Percentiles rank a stretch among this genome's conserved stretches.
phyloP scores from a whole-genome alignment of 768 basidiomycete genomes.

The Gymnopilus dilepis region DNA sequence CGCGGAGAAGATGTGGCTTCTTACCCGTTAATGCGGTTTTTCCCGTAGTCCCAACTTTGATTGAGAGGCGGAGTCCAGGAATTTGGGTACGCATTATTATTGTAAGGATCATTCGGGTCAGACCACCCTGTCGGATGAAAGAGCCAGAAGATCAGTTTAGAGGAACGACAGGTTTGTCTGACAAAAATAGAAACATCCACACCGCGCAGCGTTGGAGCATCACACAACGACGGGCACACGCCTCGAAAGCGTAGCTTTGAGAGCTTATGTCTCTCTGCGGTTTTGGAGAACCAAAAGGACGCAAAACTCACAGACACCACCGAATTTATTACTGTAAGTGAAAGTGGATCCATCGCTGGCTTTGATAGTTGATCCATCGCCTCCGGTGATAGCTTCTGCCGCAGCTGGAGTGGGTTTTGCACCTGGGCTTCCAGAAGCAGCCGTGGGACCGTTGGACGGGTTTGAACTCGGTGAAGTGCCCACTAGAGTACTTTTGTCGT shows the following conservation, averaged over 20 bases:
- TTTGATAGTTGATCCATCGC: slow-evolving; percentile 70
- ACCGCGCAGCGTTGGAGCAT: background rate
- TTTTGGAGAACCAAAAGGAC: slow-evolving; percentile 5
- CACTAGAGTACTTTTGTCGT: slow-evolving; percentile 11
- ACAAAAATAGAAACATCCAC: slow-evolving; percentile 7
- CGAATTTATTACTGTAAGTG: slow-evolving; percentile 79
- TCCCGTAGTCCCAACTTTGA: slow-evolving; percentile 72
- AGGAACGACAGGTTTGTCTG: background rate
- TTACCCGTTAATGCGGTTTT: slow-evolving; percentile 52
- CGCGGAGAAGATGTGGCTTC: background rate
- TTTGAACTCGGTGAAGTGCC: slow-evolving; percentile 10
- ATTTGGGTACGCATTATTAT: slow-evolving; percentile 75
- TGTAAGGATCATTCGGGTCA: slow-evolving; percentile 77
- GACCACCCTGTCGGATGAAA: slow-evolving; percentile 51
- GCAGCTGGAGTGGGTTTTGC: slow-evolving; percentile 15
- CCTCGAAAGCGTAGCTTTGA: background rate
- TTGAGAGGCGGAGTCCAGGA: slow-evolving; percentile 83
- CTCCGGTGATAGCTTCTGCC: slow-evolving; percentile 50
- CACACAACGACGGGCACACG: slow-evolving; percentile 4
- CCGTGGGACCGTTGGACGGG: slow-evolving; percentile 8
- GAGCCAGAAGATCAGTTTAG: background rate
- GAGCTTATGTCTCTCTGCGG: no score
- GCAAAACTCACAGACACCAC: slow-evolving; percentile 66
- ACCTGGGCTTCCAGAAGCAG: slow-evolving; percentile 11
- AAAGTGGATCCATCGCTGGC: slow-evolving; percentile 73